A percentile compares a stretch with the other conserved stretches of the same genome.
Conservation (phyloP, 192 early-diverging fungal species). For the Backusella luteola region DNA sequence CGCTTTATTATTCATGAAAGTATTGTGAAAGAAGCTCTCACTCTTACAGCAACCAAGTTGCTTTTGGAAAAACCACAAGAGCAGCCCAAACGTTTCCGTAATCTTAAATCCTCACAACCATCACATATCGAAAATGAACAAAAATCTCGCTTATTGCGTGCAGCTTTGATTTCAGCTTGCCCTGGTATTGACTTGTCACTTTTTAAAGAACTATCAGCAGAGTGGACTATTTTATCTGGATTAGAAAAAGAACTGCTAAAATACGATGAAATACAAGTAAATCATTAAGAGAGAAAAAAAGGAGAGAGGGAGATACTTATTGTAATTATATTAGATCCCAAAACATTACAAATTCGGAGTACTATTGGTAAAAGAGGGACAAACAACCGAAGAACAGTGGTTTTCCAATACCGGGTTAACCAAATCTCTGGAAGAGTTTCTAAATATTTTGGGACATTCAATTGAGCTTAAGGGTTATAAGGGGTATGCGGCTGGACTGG, state of each 20-base stretch:
- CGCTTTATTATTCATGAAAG: constrained; percentile 22
- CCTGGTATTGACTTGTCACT: constrained; percentile 10
- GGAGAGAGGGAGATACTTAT: no score
- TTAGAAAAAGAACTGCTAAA: constrained; percentile 14
- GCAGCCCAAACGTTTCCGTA: neutral
- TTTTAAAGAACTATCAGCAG: constrained; percentile 16
- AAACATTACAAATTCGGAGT: constrained; percentile 78
- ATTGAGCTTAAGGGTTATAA: constrained; percentile 70
- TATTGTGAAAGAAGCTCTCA: constrained; percentile 11
- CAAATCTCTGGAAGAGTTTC: constrained; percentile 55
- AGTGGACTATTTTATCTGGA: neutral
- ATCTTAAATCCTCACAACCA: neutral
- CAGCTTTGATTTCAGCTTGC: constrained; percentile 2
- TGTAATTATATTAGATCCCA: constrained; percentile 15
- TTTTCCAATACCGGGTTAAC: constrained; percentile 61
- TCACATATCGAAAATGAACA: neutral
- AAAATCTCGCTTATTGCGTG: neutral
- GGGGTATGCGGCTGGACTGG: constrained; percentile 73
- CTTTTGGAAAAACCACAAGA: constrained; percentile 13
- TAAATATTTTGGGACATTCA: constrained; percentile 63
- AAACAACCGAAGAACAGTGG: constrained; percentile 76
- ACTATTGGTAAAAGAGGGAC: constrained; percentile 54
- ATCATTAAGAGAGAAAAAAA: no score
- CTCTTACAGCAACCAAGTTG: neutral
- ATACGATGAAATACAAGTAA: constrained; percentile 21